phyloP scores from a whole-genome alignment of 2,329 filamentous ascomycete species.

The Ceratocystis huliohia region DNA sequence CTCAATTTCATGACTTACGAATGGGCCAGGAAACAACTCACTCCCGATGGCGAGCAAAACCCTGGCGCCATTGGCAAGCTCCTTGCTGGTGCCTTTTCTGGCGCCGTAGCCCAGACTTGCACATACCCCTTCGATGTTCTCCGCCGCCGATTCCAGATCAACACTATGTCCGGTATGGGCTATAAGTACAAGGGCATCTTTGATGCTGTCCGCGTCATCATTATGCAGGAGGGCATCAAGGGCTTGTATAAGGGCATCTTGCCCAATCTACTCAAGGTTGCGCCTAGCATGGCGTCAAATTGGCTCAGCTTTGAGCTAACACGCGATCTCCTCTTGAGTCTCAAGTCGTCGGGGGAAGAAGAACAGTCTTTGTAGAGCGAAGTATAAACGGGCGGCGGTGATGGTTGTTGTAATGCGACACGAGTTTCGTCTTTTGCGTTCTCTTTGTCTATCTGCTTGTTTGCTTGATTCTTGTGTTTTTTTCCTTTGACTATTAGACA shows the following conservation, averaged over 20 bases:
- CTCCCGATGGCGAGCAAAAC: slow-evolving; percentile 74
- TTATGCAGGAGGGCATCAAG: slow-evolving; percentile 66
- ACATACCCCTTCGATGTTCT: slow-evolving; percentile 98
- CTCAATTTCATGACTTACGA: slow-evolving; percentile 99
- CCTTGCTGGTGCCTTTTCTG: slow-evolving; percentile 82
- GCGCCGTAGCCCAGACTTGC: slow-evolving; percentile 89
- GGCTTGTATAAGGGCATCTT: slow-evolving; percentile 94
- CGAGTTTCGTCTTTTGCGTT: background rate
- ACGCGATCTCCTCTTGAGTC: slow-evolving; percentile 64
- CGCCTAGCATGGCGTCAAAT: slow-evolving; percentile 95
- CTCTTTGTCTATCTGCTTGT: background rate
- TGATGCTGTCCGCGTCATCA: slow-evolving; percentile 71
- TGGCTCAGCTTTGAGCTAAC: slow-evolving; percentile 97
- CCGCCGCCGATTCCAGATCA: slow-evolving; percentile 90
- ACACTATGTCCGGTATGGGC: slow-evolving; percentile 97
- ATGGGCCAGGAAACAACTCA: slow-evolving; percentile 69
- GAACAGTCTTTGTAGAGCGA: slow-evolving; percentile 19
- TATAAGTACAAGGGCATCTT: slow-evolving; percentile 84
- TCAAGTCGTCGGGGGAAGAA: slow-evolving; percentile 37
- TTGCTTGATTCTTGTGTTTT: slow-evolving; percentile 3
- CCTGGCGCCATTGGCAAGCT: slow-evolving; percentile 71
- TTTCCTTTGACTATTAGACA: slow-evolving; percentile 4
- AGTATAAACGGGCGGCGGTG: background rate
- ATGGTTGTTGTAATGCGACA: background rate
- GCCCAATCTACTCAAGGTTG: slow-evolving; percentile 91